Evolutionary conservation across 306 rosid genomes (phyloP), one percentile per base, ranked within the genome.

Genomic region (Vigna nakashimae): DNA sequence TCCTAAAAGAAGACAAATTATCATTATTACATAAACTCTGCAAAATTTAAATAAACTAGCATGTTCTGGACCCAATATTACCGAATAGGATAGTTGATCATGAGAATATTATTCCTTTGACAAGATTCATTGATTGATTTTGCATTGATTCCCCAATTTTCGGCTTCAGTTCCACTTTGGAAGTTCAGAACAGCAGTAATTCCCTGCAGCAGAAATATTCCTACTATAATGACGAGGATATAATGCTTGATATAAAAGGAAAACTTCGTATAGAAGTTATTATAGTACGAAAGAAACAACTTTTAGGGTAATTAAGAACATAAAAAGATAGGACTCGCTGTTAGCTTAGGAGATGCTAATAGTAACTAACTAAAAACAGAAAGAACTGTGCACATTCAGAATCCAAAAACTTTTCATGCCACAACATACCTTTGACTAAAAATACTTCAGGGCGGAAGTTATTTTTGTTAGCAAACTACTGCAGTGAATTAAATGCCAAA

Each of bases 61-160:
- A 69, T 38, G 51, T 48, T 76, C 67, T 63, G 63, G 57, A 73
- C 32, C 79, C 26, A 42, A 80, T 73, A 50, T 88, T 87, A 94
- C 98, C 98, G 88, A 81, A 95, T 90, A 38, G 97, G 90, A 84
- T 88, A 95, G 85, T 86, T 92, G 87, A 92, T 89, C 93, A 92
- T 88, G 77, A 95, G 98, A 71, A 95, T 88, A 65, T 85, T 80
- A 42, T 77, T 89, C 77, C 81, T 89, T 83, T 90, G 97, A 86
- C 93, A 95, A 51, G 93, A 82, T 43, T 88, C 89, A 28, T 87
- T 92, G 80, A 95, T 89, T 74, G 90, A 83, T 68, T 84, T 86
- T 73, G 88, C 84, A 81, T 89, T 74, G 69, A 92, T 82, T 79
- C 97, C 97, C 98, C 98, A 95, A 84, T 92, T 92, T 85, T 92